Evolutionary conservation across 2,329 filamentous ascomycete genomes (phyloP), one percentile per base, ranked within the genome.

Genomic region (Alternaria arbusti): DNA sequence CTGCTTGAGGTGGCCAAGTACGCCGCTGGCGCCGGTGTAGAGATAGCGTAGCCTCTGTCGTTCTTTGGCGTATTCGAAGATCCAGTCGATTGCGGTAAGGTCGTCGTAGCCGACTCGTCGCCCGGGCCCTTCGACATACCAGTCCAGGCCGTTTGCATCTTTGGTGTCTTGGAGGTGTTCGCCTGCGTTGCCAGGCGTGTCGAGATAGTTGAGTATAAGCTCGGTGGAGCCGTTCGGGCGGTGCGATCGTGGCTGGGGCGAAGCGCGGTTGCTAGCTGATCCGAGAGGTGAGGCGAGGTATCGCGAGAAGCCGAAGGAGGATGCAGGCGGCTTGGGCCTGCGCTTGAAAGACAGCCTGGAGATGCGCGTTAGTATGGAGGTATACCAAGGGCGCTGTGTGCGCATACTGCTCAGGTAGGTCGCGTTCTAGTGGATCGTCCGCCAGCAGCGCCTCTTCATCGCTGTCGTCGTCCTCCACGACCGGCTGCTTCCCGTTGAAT

Each of bases 31-130:
- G 71, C 87, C 88, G 0, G 91, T 88, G 59, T 89, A 87, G 20
- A 99, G 84, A 28, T 91, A 87, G n/a, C 93, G 88, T 73, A 96
- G 83, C 23, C 96, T 89, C 79, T 97, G 93, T 20, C 96, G 89
- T 82, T 99, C 96, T 80, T 97, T 97, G 56, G 92, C 96, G 77
- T 98, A 97, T 80, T 99, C 96, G 74, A 97, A 98, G 77, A 98
- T 98, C 96, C 96, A 99, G 83, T 99, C 96, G 78, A 99, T 99
- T 62, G 96, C 95, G 15, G 95, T 97, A 78, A 97, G 85, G 81
- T 99, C 92, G 76, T 97, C 95, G 82, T 99, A 99, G 58, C 92
- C 95, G 40, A 97, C 94, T 75, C 96, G 89, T 57, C 93, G 88
- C 1, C 94, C 94, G 0, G 93, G 94, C 1, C 93, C 94, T 80